A percentile compares a stretch with the other conserved stretches of the same genome.
Evolutionary conservation across 495 filamentous ascomycete species (phyloP).

Genomic region (Annulohypoxylon stygium): DNA sequence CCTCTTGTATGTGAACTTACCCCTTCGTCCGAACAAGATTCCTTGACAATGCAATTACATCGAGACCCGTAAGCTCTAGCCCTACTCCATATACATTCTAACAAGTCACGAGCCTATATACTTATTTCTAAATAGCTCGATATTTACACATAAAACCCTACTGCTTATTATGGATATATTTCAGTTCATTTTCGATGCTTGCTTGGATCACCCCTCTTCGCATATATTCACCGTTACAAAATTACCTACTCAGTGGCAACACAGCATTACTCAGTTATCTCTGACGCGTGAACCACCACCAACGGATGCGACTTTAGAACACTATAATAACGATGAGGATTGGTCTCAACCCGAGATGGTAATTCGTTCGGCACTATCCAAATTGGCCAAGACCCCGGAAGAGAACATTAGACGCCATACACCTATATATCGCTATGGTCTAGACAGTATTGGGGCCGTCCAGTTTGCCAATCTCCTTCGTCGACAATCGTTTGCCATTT

Average conservation of each 20-base stretch:
- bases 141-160: slow-evolving; percentile 57
- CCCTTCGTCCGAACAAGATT: slow-evolving; percentile 61
- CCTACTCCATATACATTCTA: slow-evolving; percentile 5
- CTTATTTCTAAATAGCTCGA: slow-evolving; percentile 47
- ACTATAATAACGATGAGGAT: slow-evolving; percentile 21
- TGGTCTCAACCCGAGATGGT: slow-evolving; percentile 66
- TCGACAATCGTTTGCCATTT: slow-evolving; percentile 65
- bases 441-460: slow-evolving; percentile 91
- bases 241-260: slow-evolving; percentile 35
- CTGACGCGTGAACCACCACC: not conserved
- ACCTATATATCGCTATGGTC: slow-evolving; percentile 84
- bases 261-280: slow-evolving; percentile 33
- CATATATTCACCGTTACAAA: slow-evolving; percentile 26
- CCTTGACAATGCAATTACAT: slow-evolving; percentile 60
- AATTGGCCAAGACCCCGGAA: slow-evolving; percentile 64
- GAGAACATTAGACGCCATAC: slow-evolving; percentile 69
- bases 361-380: slow-evolving; percentile 69
- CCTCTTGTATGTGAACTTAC: slow-evolving; percentile 76
- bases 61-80: slow-evolving; percentile 54
- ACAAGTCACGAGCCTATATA: not conserved
- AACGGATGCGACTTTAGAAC: not conserved
- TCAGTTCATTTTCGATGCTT: slow-evolving; percentile 55
- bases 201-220: slow-evolving; percentile 53
- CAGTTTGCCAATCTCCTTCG: slow-evolving; percentile 76
- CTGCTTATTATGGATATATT: slow-evolving; percentile 64